A percentile compares a stretch with the other conserved stretches of the same genome.
These are phyloP conservation scores for Lactarius tabidus DNA, from an alignment of 768 basidiomycete genomes.

Conservation along the genomic window DNA sequence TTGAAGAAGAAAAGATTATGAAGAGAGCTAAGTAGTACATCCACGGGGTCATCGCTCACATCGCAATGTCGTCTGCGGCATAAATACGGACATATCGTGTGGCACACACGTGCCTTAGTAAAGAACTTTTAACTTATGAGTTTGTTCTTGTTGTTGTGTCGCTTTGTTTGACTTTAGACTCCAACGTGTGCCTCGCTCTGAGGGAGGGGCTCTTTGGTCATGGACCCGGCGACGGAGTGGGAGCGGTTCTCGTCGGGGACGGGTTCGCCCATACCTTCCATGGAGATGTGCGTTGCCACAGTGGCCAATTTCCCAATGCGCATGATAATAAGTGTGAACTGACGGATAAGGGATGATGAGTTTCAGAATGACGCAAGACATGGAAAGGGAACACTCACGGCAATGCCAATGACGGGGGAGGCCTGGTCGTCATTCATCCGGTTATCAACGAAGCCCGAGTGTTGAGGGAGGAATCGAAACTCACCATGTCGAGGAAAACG, in stretches of 20 bases:
- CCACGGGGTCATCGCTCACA: conserved; percentile 2
- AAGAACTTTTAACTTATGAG: neutral
- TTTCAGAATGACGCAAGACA: neutral
- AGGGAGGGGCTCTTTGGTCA: conserved; percentile 15
- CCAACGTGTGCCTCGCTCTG: conserved; percentile 3
- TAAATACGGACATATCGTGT: neutral
- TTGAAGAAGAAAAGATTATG: neutral
- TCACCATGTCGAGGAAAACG: conserved; percentile 23
- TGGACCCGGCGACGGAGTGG: conserved; percentile 9
- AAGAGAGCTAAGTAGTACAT: conserved; percentile 1
- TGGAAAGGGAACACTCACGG: conserved; percentile 4
- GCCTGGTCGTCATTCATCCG: conserved; percentile 6
- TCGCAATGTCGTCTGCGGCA: conserved; percentile 18
- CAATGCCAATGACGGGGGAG: conserved; percentile 18
- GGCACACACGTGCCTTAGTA: neutral
- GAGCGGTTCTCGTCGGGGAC: conserved; percentile 18
- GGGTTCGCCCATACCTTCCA: conserved; percentile 12
- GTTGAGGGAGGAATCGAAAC: neutral
- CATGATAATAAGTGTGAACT: conserved; percentile 19
- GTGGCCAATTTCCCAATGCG: neutral
- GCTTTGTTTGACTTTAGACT: neutral
- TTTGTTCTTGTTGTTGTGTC: neutral
- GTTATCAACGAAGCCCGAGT: neutral
- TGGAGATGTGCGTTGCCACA: conserved; percentile 21
- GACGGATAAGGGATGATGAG: neutral